Evolutionary conservation across 257 asterid species (phyloP).

Genomic region (Rubia yunnanensis): DNA sequence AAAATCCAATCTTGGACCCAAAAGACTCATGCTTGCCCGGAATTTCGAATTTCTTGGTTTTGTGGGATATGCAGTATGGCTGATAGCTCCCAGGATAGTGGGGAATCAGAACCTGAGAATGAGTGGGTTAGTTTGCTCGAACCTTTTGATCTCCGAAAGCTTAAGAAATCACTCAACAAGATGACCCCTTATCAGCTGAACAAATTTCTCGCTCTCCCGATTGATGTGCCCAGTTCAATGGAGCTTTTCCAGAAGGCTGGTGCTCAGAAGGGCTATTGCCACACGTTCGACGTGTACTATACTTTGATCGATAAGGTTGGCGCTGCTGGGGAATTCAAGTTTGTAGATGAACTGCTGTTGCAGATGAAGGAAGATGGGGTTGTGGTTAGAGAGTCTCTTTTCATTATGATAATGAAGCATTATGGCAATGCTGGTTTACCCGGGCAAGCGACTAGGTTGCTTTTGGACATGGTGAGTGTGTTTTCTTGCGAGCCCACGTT

Average conservation of each 20-base stretch:
- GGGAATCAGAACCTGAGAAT: slow-evolving; percentile 39
- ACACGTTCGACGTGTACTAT: slow-evolving; percentile 59
- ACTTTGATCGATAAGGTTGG: slow-evolving; percentile 71
- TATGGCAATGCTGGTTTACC: slow-evolving; percentile 83
- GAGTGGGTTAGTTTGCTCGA: slow-evolving; percentile 89
- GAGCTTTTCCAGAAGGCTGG: slow-evolving; percentile 69
- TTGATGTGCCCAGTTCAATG: slow-evolving; percentile 58
- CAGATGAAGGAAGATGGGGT: slow-evolving; percentile 82
- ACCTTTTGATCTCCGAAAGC: slow-evolving; percentile 82
- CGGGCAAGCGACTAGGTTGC: slow-evolving; percentile 82
- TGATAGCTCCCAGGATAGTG: slow-evolving; percentile 15
- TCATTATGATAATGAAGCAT: slow-evolving; percentile 74
- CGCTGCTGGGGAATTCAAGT: slow-evolving; percentile 45
- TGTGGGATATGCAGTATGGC: slow-evolving; percentile 24
- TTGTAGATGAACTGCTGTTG: slow-evolving; percentile 50
- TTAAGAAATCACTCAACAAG: slow-evolving; percentile 45
- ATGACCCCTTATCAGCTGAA: slow-evolving; percentile 74
- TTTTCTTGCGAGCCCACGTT: slow-evolving; percentile 77
- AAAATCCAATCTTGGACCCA: slow-evolving; percentile 18
- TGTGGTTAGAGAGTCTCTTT: slow-evolving; percentile 57
- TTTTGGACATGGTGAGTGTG: slow-evolving; percentile 61
- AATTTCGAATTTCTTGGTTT: slow-evolving; percentile 3
- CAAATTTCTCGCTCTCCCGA: slow-evolving; percentile 58
- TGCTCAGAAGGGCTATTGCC: slow-evolving; percentile 53
- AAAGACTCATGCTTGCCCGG: slow-evolving; percentile 9